Percentiles rank a stretch among this genome's conserved stretches.
These are phyloP conservation scores for Carpinus viminea DNA, from an alignment of 306 rosid species.

Conservation along the genomic window DNA sequence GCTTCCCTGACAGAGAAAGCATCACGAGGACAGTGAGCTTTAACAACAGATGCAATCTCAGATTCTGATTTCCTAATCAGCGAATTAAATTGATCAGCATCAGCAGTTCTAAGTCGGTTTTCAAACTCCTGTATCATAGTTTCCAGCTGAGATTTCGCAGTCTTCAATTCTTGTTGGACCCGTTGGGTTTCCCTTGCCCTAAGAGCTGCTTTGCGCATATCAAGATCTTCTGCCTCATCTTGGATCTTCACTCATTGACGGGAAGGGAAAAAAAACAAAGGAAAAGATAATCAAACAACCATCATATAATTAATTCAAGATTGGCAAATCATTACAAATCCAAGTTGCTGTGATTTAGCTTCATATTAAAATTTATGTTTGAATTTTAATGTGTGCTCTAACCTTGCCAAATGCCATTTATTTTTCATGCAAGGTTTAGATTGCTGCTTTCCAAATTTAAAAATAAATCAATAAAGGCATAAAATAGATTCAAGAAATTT, in stretches of 20 bases:
- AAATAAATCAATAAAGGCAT: not conserved
- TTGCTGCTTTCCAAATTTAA: not conserved
- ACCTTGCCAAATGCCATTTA: not conserved
- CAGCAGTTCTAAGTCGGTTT: constrained; percentile 51
- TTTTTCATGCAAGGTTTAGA: not conserved
- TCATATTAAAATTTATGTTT: not conserved
- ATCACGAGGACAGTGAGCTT: constrained; percentile 49
- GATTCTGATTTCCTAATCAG: constrained; percentile 76
- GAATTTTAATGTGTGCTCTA: not conserved
- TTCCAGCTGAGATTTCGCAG: constrained; percentile 68
- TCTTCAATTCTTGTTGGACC: constrained; percentile 55
- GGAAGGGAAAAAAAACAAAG: not conserved
- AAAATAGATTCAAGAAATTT: not conserved
- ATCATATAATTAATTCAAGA: constrained; percentile 5
- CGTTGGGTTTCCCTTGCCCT: constrained; percentile 61
- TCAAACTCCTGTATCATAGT: constrained; percentile 62
- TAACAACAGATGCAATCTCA: constrained; percentile 64
- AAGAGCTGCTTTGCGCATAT: constrained; percentile 62
- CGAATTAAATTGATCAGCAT: constrained; percentile 50
- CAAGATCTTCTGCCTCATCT: constrained; percentile 83
- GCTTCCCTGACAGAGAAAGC: constrained; percentile 35
- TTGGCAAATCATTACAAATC: not conserved
- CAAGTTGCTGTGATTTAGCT: not conserved
- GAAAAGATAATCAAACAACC: constrained; percentile 23
- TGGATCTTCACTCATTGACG: constrained; percentile 57